Base-by-base conservation (phyloP, 306 rosid genomes). In the Castanea mollissima region DNA sequence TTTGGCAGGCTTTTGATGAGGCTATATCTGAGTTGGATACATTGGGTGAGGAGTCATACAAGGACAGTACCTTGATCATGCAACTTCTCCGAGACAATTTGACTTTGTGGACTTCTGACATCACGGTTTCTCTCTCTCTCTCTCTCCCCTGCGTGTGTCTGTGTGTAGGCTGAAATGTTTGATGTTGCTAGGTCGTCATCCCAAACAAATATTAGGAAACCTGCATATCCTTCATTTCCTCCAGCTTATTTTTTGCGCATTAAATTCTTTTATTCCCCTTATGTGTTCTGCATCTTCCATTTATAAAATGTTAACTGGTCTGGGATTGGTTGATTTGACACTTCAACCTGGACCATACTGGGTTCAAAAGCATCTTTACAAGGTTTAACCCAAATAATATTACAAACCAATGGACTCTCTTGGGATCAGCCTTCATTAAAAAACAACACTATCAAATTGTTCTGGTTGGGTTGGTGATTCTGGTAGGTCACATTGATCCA, bases 51-150 rank as follows among this genome's bases (percentile, higher is more conserved):
- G 98, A 94, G 76, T 94, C 98, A 34, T 94, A 94, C 96, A 92
- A 94, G 89, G 98, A 94, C 78, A 94, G 97, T 79, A 94, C 98
- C 44, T 88, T 94, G 87, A 94, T 94, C 80, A 92, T 94, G 98
- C 97, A 94, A 81, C 98, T 94, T 75, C 97, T 94, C 85, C 92
- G 97, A 27, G 97, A 94, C 88, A 94, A 94, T 80, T 87, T 94
- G 81, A 94, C 97, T 60, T 92, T 94, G 75, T 94, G 98, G 98
- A 94, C 98, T 16, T 94, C 98, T 55, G 98, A 94, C 83, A 86
- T 94, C 81, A 85, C 91, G 91, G 98, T 92, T 77, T 78, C 49
- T 78, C 41, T 59, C 74, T 76, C 38, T n/a, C n/a, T 75, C 73
- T 49, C 55, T 69, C 72, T 71, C 73, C 51, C 0, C 27, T 58